Evolutionary conservation across 257 asterid genomes (phyloP).

Genomic region (Nicotiana otophora): DNA sequence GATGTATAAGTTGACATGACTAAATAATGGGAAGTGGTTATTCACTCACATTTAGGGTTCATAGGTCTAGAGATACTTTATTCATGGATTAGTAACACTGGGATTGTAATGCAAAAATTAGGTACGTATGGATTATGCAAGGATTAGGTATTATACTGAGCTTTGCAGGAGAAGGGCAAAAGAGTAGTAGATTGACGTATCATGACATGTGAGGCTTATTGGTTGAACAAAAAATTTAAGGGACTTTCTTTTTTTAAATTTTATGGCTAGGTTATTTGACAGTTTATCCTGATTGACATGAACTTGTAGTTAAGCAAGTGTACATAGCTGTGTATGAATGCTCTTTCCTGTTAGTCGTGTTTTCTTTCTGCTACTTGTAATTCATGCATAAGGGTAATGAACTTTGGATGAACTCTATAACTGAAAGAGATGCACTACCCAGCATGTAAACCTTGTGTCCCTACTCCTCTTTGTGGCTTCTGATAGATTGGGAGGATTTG

Average conservation of each 20-base stretch:
- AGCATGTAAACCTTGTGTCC: background rate
- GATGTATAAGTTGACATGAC: background rate
- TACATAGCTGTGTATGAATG: background rate
- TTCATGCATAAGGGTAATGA: background rate
- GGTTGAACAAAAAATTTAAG: background rate
- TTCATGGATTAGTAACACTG: background rate
- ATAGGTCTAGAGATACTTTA: background rate
- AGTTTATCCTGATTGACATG: background rate
- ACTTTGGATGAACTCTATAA: background rate
- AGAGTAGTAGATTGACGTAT: background rate
- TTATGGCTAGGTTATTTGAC: background rate
- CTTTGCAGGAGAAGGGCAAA: background rate
- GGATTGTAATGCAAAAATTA: too few relatives aligned
- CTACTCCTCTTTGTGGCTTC: background rate
- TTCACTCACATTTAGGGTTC: background rate
- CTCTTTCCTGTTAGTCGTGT: background rate
- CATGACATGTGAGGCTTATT: background rate
- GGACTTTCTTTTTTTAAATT: background rate
- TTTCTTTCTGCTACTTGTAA: background rate
- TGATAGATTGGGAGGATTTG: background rate
- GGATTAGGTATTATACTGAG: background rate
- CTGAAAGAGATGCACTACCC: background rate
- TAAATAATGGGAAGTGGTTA: background rate
- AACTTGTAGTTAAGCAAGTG: background rate
- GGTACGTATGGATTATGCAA: too few relatives aligned